Conservation (phyloP, 257 asterid species). For the Solanum dulcamara region DNA sequence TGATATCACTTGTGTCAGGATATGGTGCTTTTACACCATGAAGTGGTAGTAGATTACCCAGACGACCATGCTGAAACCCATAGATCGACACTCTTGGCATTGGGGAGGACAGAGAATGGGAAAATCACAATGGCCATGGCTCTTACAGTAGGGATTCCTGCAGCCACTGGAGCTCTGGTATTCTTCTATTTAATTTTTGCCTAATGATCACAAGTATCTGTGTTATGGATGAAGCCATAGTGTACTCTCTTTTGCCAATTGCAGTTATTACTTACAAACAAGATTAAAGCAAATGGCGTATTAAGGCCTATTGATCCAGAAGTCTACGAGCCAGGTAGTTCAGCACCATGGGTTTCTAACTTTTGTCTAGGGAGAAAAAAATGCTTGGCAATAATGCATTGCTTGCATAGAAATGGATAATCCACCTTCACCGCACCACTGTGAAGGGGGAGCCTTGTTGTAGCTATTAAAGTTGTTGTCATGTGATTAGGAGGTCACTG, state of each 20-base stretch:
- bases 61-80: constrained; percentile 46
- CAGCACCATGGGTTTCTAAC: background rate
- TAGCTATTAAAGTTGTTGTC: background rate
- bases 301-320: constrained; percentile 70
- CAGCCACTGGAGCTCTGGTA: constrained; percentile 95
- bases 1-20: constrained; percentile 31
- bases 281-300: constrained; percentile 53
- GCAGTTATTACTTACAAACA: constrained; percentile 65
- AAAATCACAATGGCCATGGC: constrained; percentile 75
- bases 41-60: constrained; percentile 70
- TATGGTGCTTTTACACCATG: constrained; percentile 90
- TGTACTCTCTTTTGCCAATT: background rate
- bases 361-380: background rate
- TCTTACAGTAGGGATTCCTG: constrained; percentile 88
- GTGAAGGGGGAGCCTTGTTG: background rate
- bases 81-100: constrained; percentile 65
- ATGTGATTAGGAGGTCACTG: background rate
- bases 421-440: background rate
- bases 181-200: background rate
- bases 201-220: background rate
- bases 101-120: constrained; percentile 46
- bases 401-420: background rate
- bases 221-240: background rate
- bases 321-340: constrained; percentile 69
- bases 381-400: background rate